Evolutionary conservation across 257 asterid genomes (phyloP).

Genomic region (Ophiorrhiza pumila): DNA sequence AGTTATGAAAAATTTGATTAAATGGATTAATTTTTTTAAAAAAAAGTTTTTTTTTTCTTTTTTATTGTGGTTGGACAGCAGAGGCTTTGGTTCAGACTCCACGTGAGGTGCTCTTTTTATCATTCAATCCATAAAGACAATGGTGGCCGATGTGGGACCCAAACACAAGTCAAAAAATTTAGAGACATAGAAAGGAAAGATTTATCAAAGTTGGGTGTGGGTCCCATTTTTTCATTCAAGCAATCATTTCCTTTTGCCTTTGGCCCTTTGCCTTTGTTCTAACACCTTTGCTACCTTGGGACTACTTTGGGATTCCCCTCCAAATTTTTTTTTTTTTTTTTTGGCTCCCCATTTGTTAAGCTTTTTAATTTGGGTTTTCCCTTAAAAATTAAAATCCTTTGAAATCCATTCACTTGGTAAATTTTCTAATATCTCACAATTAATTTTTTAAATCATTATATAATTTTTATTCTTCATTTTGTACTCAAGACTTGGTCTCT

Average conservation of each 20-base stretch:
- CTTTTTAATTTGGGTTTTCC: not conserved
- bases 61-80: constrained; percentile 78
- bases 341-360: not conserved
- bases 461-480: too few species aligned
- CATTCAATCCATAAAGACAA: constrained; percentile 93
- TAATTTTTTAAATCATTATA: too few species aligned
- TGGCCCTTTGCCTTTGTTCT: constrained; percentile 39
- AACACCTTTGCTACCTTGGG: constrained; percentile 25
- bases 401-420: too few species aligned
- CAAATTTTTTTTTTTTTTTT: constrained; percentile 2
- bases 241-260: constrained; percentile 62
- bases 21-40: constrained; percentile 16
- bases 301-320: constrained; percentile 21
- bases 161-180: constrained; percentile 55
- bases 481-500: not conserved
- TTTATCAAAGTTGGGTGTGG: constrained; percentile 35
- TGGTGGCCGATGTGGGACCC: constrained; percentile 79
- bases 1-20: not conserved
- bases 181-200: constrained; percentile 35
- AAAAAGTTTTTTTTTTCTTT: not conserved
- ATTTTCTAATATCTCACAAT: too few species aligned
- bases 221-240: constrained; percentile 43
- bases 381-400: too few species aligned
- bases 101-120: constrained; percentile 99
- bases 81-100: constrained; percentile 93